Percentiles rank a stretch among this genome's conserved stretches.
These are phyloP conservation scores for Ceratorhiza oryzae-sativae DNA, from an alignment of 1,284 basidiomycete species.

Conservation along the genomic window DNA sequence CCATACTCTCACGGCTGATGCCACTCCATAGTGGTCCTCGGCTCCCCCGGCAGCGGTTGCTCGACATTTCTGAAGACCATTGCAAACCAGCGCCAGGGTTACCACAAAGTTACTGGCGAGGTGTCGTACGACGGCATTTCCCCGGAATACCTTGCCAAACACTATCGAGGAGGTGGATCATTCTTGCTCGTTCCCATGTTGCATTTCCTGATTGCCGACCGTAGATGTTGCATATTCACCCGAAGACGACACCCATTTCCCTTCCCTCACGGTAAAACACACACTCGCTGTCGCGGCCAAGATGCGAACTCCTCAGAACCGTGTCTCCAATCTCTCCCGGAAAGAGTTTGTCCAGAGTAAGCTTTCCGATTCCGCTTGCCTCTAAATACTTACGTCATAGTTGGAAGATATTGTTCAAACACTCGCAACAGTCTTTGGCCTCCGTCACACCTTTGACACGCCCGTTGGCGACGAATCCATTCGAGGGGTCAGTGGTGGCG, in stretches of 20 bases:
- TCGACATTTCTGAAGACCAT: conserved; percentile 75
- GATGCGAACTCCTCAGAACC: conserved; percentile 63
- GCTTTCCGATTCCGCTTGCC: not conserved
- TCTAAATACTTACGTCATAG: conserved; percentile 46
- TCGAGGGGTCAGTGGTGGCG: conserved; percentile 79
- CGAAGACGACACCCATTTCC: conserved; percentile 74
- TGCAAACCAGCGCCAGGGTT: conserved; percentile 71
- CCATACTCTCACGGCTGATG: not conserved
- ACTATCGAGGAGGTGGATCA: conserved; percentile 50
- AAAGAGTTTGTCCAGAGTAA: conserved; percentile 47
- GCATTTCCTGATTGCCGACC: not conserved
- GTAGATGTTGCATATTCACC: conserved; percentile 53
- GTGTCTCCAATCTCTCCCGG: conserved; percentile 45
- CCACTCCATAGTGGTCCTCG: conserved; percentile 53
- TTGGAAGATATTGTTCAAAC: conserved; percentile 60
- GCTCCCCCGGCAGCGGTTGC: conserved; percentile 82
- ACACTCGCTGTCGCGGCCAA: conserved; percentile 70
- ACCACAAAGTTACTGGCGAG: conserved; percentile 64
- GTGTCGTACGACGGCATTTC: conserved; percentile 72
- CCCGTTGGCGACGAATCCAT: conserved; percentile 79
- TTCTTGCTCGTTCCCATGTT: too few relatives aligned
- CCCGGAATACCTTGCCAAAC: conserved; percentile 59
- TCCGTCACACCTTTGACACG: conserved; percentile 75
- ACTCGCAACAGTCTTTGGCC: conserved; percentile 71
- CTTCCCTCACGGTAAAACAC: conserved; percentile 73